Conservation (phyloP, 768 basidiomycete species). For the Boletellus emodensis region DNA sequence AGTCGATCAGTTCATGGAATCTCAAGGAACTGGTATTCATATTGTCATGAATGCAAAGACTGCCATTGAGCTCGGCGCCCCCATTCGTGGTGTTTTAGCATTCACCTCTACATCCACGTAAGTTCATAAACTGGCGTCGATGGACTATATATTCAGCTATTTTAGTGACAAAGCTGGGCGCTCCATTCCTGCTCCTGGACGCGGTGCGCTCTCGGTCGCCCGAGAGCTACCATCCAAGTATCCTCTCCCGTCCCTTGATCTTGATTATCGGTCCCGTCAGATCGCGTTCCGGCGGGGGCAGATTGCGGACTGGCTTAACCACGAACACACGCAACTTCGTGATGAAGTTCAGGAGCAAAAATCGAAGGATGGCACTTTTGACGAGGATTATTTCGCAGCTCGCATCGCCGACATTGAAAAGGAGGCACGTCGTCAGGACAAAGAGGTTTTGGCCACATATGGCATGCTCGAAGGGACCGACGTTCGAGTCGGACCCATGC, state of each 20-base stretch:
- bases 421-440: conserved; percentile 89
- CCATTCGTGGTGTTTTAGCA: conserved; percentile 89
- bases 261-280: conserved; percentile 90
- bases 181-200: conserved; percentile 94
- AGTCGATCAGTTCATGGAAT: conserved; percentile 82
- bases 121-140: conserved; percentile 28
- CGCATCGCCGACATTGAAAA: conserved; percentile 83
- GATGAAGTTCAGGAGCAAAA: conserved; percentile 69
- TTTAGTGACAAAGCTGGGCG: conserved; percentile 95
- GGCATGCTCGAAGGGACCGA: conserved; percentile 93
- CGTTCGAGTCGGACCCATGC: conserved; percentile 82
- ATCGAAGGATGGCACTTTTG: conserved; percentile 44
- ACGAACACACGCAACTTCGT: conserved; percentile 82
- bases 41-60: conserved; percentile 97
- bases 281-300: conserved; percentile 93
- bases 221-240: conserved; percentile 78
- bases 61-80: conserved; percentile 88
- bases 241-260: conserved; percentile 73
- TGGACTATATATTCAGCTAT: conserved; percentile 3
- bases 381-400: conserved; percentile 68
- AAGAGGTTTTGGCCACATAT: conserved; percentile 87
- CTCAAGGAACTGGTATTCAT: conserved; percentile 94
- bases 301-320: conserved; percentile 89
- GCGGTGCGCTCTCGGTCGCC: conserved; percentile 86
- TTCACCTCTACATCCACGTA: conserved; percentile 97